Conservation (phyloP, 2,329 filamentous ascomycete genomes). For the Aspergillus sp. region DNA sequence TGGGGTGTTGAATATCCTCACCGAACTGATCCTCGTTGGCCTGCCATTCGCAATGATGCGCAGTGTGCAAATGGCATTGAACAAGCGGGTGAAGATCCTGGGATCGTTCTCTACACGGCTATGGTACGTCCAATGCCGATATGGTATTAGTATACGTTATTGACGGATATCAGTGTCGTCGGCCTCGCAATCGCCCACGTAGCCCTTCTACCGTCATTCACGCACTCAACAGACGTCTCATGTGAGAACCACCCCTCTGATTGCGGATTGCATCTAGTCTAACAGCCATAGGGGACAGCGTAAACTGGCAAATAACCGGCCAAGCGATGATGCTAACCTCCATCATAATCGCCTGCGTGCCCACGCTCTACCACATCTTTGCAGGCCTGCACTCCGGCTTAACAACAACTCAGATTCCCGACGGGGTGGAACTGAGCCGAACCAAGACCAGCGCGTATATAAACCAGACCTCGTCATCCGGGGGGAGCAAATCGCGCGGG, state of each 20-base stretch:
- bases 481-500: slow-evolving; percentile 2
- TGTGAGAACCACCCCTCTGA: slow-evolving; percentile 13
- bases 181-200: slow-evolving; percentile 17
- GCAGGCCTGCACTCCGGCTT: slow-evolving; percentile 25
- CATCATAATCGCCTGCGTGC: slow-evolving; percentile 26
- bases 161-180: slow-evolving; percentile 12
- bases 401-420: slow-evolving; percentile 18
- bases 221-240: slow-evolving; percentile 18
- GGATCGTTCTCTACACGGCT: slow-evolving; percentile 19
- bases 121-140: slow-evolving; percentile 4
- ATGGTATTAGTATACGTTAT: background rate
- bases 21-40: slow-evolving; percentile 18
- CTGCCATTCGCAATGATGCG: slow-evolving; percentile 25
- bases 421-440: slow-evolving; percentile 15
- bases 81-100: slow-evolving; percentile 22
- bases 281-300: slow-evolving; percentile 17
- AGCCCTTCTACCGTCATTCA: slow-evolving; percentile 17
- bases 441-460: slow-evolving; percentile 13
- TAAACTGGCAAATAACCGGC: slow-evolving; percentile 15
- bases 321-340: slow-evolving; percentile 27
- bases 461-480: slow-evolving; percentile 5
- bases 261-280: background rate
- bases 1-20: slow-evolving; percentile 18
- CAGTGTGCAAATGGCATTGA: slow-evolving; percentile 22
- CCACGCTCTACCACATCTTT: slow-evolving; percentile 27